A percentile compares a stretch with the other conserved stretches of the same genome.
These are phyloP conservation scores for Suillus placidus DNA, from an alignment of 768 basidiomycete species.

Conservation along the genomic window DNA sequence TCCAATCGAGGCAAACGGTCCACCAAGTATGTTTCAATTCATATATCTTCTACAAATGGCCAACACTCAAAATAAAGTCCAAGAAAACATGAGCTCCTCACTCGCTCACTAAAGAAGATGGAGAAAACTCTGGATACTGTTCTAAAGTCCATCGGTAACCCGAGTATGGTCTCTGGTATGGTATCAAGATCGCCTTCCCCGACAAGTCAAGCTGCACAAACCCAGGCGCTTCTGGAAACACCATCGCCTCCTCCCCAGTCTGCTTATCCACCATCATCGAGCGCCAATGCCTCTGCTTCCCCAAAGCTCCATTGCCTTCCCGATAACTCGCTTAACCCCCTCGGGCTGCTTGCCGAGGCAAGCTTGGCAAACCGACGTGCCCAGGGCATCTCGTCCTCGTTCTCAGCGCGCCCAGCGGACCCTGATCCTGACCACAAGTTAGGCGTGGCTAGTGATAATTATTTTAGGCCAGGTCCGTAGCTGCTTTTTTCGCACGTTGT, in stretches of 20 bases:
- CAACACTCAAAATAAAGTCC: conserved; percentile 34
- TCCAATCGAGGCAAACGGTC: conserved; percentile 92
- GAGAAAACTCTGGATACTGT: conserved; percentile 92
- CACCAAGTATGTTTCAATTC: conserved; percentile 58
- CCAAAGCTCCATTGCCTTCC: conserved; percentile 91
- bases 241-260: conserved; percentile 52
- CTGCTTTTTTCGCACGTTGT: conserved; percentile 14
- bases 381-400: conserved; percentile 46
- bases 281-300: conserved; percentile 47
- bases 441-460: conserved; percentile 83
- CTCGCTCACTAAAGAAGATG: conserved; percentile 85
- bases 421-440: conserved; percentile 51
- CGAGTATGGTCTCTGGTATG: conserved; percentile 75
- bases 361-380: conserved; percentile 75
- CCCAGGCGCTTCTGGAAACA: conserved; percentile 60
- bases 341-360: conserved; percentile 91
- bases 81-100: conserved; percentile 84
- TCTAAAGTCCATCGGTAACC: conserved; percentile 84
- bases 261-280: conserved; percentile 25
- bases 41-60: conserved; percentile 25
- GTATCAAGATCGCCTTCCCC: conserved; percentile 84
- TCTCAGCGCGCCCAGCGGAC: conserved; percentile 42
- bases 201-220: conserved; percentile 46
- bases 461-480: conserved; percentile 84
- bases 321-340: conserved; percentile 89